Percentiles rank a stretch among this genome's conserved stretches.
These are phyloP conservation scores for Paspalum vaginatum DNA, from an alignment of 176 grass and related monocot species.

Conservation along the genomic window DNA sequence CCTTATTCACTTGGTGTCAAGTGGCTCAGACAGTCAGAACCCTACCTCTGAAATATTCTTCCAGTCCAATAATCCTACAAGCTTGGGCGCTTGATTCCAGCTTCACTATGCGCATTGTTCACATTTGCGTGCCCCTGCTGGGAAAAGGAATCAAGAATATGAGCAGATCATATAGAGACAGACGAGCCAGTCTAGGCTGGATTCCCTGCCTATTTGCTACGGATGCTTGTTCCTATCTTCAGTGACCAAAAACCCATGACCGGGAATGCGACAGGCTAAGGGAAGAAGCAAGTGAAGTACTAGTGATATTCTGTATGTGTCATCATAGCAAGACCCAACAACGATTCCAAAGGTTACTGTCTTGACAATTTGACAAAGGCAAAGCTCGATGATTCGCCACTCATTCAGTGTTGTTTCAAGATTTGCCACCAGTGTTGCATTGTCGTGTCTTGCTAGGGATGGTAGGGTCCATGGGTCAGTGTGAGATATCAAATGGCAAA, in stretches of 20 bases:
- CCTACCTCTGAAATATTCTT: slow-evolving; percentile 7
- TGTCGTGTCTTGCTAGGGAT: background rate
- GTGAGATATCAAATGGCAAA: background rate
- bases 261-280: slow-evolving; percentile 49
- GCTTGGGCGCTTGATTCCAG: slow-evolving; percentile 4
- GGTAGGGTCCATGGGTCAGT: background rate
- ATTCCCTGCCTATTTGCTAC: slow-evolving; percentile 43
- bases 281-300: no score
- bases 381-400: background rate
- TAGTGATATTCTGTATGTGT: no score
- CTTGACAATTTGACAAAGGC: no score
- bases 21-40: background rate
- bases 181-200: slow-evolving; percentile 11
- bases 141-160: slow-evolving; percentile 39
- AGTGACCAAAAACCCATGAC: slow-evolving; percentile 55
- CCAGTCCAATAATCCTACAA: slow-evolving; percentile 27
- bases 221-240: slow-evolving; percentile 55
- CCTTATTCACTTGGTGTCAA: background rate
- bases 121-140: slow-evolving; percentile 5
- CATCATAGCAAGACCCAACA: no score
- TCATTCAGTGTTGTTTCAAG: background rate
- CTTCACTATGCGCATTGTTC: slow-evolving; percentile 6
- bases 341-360: no score
- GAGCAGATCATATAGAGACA: slow-evolving; percentile 31
- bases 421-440: background rate